Conservation (phyloP, 495 filamentous ascomycete genomes). For the Xylaria telfairii region DNA sequence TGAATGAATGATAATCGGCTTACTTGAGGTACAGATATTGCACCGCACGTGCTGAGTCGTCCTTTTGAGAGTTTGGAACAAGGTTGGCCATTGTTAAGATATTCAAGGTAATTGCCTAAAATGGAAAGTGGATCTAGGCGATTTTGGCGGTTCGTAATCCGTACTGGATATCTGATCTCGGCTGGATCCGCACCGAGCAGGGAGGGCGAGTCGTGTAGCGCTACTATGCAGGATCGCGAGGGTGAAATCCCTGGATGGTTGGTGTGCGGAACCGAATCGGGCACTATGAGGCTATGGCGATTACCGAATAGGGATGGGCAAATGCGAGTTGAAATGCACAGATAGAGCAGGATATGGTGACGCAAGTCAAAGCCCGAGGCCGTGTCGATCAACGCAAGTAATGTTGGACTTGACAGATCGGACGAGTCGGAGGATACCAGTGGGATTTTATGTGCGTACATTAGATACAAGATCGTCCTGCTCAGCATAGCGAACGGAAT, state of each 20-base stretch:
- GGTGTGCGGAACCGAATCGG: not conserved
- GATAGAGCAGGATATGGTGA: not conserved
- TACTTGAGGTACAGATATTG: conserved; percentile 39
- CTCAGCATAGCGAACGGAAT: not conserved
- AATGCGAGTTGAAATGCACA: not conserved
- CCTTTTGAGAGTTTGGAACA: conserved; percentile 26
- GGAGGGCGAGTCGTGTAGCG: not conserved
- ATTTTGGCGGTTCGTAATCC: conserved; percentile 1
- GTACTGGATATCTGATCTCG: conserved; percentile 8
- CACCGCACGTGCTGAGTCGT: conserved; percentile 34
- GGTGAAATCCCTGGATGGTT: not conserved
- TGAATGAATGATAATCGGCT: conserved; percentile 5
- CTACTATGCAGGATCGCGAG: not conserved
- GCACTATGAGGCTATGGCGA: conserved; percentile 3
- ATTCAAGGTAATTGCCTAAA: conserved; percentile 26
- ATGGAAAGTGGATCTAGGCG: conserved; percentile 27
- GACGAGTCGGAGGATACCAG: conserved; percentile 16
- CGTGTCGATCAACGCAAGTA: conserved; percentile 24
- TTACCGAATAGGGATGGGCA: not conserved
- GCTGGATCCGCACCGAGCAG: conserved; percentile 19
- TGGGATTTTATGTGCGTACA: conserved; percentile 21
- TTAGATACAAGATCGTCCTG: not conserved
- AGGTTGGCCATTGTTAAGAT: conserved; percentile 28
- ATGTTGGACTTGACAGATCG: conserved; percentile 21
- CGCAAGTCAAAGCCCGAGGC: not conserved